Evolutionary conservation across 805 yeast genomes (phyloP).

Genomic region (Nakazawaea laoshanensis): DNA sequence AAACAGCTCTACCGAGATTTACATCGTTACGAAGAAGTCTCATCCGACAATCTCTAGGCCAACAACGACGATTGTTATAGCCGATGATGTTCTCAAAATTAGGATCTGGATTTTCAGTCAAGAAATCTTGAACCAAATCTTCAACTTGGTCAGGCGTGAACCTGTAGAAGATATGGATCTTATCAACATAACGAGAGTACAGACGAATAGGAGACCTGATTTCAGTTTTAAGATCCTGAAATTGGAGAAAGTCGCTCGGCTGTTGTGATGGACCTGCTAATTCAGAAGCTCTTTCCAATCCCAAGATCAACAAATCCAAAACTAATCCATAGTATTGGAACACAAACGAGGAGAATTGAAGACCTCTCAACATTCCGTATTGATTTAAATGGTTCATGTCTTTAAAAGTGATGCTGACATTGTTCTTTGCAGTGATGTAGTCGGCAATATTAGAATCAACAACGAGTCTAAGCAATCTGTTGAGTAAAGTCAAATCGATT

Average conservation of each 20-base stretch:
- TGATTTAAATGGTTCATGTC: constrained; percentile 94
- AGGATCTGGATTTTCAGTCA: constrained; percentile 87
- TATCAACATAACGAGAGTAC: constrained; percentile 79
- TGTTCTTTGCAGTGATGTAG: constrained; percentile 87
- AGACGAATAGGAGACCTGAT: constrained; percentile 66
- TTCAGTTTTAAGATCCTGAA: constrained; percentile 50
- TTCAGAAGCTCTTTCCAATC: constrained; percentile 80
- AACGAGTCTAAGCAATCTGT: constrained; percentile 69
- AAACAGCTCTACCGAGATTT: constrained; percentile 82
- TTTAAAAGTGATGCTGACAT: constrained; percentile 72
- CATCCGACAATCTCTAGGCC: constrained; percentile 95
- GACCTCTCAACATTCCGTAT: constrained; percentile 79
- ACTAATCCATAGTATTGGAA: constrained; percentile 86
- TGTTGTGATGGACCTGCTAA: constrained; percentile 68
- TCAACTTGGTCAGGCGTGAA: constrained; percentile 67
- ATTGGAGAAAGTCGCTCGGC: constrained; percentile 78
- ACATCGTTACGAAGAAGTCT: constrained; percentile 85
- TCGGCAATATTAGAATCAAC: constrained; percentile 92
- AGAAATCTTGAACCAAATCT: constrained; percentile 65
- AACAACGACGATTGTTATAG: constrained; percentile 81
- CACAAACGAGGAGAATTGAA: constrained; percentile 85
- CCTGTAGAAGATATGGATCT: constrained; percentile 69
- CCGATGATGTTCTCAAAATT: constrained; percentile 81
- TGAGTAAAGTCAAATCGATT: constrained; percentile 79
- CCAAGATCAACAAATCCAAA: constrained; percentile 73